Base-by-base conservation (phyloP, 371 early-diverging fungal species). In the Rhizopus delemar region DNA sequence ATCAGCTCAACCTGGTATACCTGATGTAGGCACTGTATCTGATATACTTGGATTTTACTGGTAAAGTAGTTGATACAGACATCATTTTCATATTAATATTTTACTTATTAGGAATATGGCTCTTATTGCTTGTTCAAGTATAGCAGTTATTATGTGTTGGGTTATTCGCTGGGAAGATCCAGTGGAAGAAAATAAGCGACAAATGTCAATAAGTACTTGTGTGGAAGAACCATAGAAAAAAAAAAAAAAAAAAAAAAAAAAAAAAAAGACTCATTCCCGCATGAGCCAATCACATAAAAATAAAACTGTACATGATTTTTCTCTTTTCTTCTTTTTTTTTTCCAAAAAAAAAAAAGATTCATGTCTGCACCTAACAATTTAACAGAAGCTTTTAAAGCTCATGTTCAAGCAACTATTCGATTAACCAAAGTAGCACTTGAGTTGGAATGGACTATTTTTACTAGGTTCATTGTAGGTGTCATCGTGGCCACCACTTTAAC, bases 371-470 rank as follows among this genome's bases (percentile, higher is more conserved):
- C 62, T 28, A 55, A 65, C 8, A 41, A 55, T 9, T 59, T 73
- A n/a, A 52, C 51, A 32, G 62, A 60, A 11, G 80, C 80, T 0
- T 56, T 75, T 12, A 69, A 68, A 54, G 71, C 68, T 22, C 80
- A 76, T 29, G 29, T 74, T 2, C 57, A 76, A 53, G 78, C 78
- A 7, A 69, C 71, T 3, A 43, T 63, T 8, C 65, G 64, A 8
- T 39, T 79, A 6, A 54, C 69, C 13, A 69, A 68, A 46, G 76
- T 74, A 0, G 77, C 75, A 13, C 53, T 80, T 12, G 68, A 61
- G 49, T 35, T 80, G 33, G 80, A 80, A 70, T 80, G 73, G 73
- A 77, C 80, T 35, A 70, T 80, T 43, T 73, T 80, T 53, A 73
- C 72, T 15, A 71, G 77, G 7, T 73, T 80, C 35, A 68, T 66